phyloP scores from a whole-genome alignment of 129 eudicot species.

The Flaveria robusta region DNA sequence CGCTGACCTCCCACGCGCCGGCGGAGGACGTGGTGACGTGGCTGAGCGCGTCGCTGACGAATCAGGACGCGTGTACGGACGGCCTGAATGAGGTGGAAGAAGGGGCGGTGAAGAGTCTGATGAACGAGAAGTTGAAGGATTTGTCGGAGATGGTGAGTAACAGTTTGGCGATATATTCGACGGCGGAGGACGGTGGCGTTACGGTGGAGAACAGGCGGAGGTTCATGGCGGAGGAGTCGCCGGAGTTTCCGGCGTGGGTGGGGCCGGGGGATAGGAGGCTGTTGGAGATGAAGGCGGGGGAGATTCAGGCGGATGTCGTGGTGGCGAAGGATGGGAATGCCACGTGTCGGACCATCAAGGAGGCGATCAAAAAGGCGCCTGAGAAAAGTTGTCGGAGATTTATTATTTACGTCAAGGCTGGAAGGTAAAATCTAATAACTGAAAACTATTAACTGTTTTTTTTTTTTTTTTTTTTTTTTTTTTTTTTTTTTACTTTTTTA shows the following conservation, averaged over 20 bases:
- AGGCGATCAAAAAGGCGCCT: conserved; percentile 85
- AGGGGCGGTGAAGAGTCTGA: conserved; percentile 50
- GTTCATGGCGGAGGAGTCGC: no score
- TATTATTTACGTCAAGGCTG: conserved; percentile 80
- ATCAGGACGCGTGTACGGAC: conserved; percentile 84
- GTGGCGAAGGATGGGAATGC: conserved; percentile 80
- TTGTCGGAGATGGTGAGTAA: conserved; percentile 75
- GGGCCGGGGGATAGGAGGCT: conserved; percentile 56
- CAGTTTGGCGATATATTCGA: conserved; percentile 61
- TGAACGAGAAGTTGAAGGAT: conserved; percentile 52
- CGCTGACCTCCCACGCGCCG: conserved; percentile 26
- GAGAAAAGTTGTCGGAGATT: conserved; percentile 53
- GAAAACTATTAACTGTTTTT: no score
- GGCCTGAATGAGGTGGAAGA: conserved; percentile 49
- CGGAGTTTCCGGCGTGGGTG: conserved; percentile 65
- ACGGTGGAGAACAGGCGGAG: conserved; percentile 15
- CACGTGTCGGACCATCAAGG: conserved; percentile 62
- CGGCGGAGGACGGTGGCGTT: conserved; percentile 44
- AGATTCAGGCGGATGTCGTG: conserved; percentile 64
- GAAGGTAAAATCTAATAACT: conserved; percentile 68
- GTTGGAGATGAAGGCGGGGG: conserved; percentile 52
- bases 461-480: neutral
- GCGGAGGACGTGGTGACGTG: conserved; percentile 79
- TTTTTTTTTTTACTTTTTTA: neutral
- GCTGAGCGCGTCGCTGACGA: conserved; percentile 91